phyloP scores from a whole-genome alignment of 2,329 filamentous ascomycete species.

The Ceratocystis diversiconidia region DNA sequence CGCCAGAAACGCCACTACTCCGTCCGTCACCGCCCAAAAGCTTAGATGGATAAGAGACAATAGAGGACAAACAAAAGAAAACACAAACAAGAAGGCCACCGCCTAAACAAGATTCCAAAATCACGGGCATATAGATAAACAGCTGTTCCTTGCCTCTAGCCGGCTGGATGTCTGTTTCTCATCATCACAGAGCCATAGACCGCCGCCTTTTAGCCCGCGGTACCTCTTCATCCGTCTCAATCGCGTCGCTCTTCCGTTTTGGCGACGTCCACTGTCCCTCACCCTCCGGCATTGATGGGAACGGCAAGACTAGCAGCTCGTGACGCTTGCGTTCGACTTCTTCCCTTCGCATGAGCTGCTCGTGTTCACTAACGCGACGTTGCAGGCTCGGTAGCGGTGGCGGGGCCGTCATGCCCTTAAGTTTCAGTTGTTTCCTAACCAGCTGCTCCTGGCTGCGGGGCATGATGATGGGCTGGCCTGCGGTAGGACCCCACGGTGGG shows the following conservation, averaged over 20 bases:
- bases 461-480: not conserved
- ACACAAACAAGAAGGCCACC: not conserved
- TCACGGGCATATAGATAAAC: no score
- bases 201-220: slow-evolving; percentile 4
- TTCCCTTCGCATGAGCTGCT: slow-evolving; percentile 1
- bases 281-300: slow-evolving; percentile 29
- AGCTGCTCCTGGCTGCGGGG: slow-evolving; percentile 1
- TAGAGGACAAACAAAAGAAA: not conserved
- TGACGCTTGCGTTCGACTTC: slow-evolving; percentile 2
- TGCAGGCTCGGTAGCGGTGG: not conserved
- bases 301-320: slow-evolving; percentile 26
- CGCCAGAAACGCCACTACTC: not conserved
- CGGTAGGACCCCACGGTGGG: not conserved
- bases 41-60: no score
- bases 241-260: not conserved
- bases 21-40: not conserved
- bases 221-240: not conserved
- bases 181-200: slow-evolving; percentile 4
- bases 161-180: not conserved
- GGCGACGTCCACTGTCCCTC: not conserved
- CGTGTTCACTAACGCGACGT: not conserved
- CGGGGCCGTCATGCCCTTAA: not conserved
- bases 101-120: not conserved
- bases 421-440: slow-evolving; percentile 4
- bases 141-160: no score